Evolutionary conservation across 1,139 yeast species (phyloP).

Genomic region (Arxiozyma heterogenica): DNA sequence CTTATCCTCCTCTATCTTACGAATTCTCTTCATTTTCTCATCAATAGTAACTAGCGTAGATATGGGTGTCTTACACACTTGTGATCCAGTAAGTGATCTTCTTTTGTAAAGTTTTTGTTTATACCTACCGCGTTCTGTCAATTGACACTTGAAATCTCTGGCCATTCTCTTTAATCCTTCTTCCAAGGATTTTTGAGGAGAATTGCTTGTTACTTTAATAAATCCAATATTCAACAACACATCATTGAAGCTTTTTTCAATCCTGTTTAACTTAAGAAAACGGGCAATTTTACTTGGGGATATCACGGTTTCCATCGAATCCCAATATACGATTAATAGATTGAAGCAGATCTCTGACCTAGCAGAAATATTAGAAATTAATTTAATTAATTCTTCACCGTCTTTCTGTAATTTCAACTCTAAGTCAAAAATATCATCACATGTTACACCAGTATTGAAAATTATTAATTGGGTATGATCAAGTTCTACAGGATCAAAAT

Average conservation of each 20-base stretch:
- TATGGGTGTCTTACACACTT: not conserved
- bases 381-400: constrained; percentile 29
- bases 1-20: constrained; percentile 20
- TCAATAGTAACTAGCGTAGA: constrained; percentile 14
- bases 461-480: constrained; percentile 29
- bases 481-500: constrained; percentile 15
- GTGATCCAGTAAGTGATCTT: constrained; percentile 14
- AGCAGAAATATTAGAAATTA: constrained; percentile 30
- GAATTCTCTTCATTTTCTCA: constrained; percentile 21
- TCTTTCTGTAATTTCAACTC: constrained; percentile 30
- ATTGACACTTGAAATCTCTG: constrained; percentile 14
- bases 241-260: constrained; percentile 21
- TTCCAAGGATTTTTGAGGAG: constrained; percentile 22
- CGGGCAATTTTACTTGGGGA: constrained; percentile 15
- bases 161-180: constrained; percentile 20
- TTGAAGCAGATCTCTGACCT: constrained; percentile 30
- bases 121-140: constrained; percentile 27
- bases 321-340: constrained; percentile 33
- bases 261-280: constrained; percentile 21
- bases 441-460: constrained; percentile 34
- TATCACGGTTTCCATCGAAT: constrained; percentile 28
- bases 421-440: constrained; percentile 27
- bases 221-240: constrained; percentile 21
- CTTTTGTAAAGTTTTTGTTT: constrained; percentile 11
- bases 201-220: constrained; percentile 20